These are phyloP conservation scores for Podosphaera xanthii DNA, from an alignment of 2,329 filamentous ascomycete species.

Conservation along the genomic window DNA sequence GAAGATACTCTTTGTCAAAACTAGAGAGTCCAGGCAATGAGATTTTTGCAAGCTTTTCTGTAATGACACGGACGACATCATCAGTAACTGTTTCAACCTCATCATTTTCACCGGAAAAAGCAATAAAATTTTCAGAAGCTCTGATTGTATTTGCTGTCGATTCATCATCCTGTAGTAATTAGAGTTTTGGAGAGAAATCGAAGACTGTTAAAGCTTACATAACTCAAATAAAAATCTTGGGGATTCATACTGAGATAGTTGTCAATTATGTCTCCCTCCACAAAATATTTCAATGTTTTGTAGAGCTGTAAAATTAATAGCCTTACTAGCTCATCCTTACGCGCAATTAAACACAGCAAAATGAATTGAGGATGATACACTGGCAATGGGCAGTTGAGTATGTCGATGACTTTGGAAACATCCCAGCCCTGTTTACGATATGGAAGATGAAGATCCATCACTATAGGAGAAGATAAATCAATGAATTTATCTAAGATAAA, in stretches of 20 bases:
- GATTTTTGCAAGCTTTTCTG: constrained; percentile 51
- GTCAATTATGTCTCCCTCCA: constrained; percentile 59
- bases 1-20: constrained; percentile 67
- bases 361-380: constrained; percentile 84
- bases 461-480: constrained; percentile 23
- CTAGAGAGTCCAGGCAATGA: constrained; percentile 61
- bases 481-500: constrained; percentile 67
- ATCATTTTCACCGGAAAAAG: constrained; percentile 25
- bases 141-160: constrained; percentile 8
- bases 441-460: constrained; percentile 10
- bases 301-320: constrained; percentile 49
- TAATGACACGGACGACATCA: constrained; percentile 43
- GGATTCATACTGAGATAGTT: constrained; percentile 46
- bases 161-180: constrained; percentile 7
- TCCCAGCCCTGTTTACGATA: constrained; percentile 21
- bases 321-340: constrained; percentile 51
- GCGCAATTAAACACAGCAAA: constrained; percentile 63
- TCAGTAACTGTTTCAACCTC: constrained; percentile 47
- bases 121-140: constrained; percentile 21
- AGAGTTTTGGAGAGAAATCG: constrained; percentile 1
- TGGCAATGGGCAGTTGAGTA: constrained; percentile 69
- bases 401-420: constrained; percentile 59
- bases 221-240: constrained; percentile 30
- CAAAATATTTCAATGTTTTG: constrained; percentile 59
- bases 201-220: constrained; percentile 7